Conservation (phyloP, 495 filamentous ascomycete genomes). For the Penicillium simplicissimum region DNA sequence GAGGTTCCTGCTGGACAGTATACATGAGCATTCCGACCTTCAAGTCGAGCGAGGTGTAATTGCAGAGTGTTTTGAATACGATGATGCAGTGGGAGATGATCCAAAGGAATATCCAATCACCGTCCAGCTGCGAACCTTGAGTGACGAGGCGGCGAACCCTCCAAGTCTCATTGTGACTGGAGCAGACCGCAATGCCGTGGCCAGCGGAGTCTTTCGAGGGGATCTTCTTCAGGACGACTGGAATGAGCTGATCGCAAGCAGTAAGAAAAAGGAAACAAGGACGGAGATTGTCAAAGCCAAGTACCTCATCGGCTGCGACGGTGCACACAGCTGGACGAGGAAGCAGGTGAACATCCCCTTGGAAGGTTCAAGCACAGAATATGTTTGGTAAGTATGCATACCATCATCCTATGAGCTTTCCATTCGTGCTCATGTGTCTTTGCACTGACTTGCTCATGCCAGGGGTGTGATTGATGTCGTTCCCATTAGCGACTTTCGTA, state of each 20-base stretch:
- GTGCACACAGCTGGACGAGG: conserved; percentile 64
- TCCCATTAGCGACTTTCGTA: conserved; percentile 65
- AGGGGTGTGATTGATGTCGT: conserved; percentile 63
- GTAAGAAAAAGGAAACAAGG: conserved; percentile 29
- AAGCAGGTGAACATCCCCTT: conserved; percentile 55
- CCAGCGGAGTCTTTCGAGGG: conserved; percentile 51
- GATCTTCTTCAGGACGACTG: conserved; percentile 56
- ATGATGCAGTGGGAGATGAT: conserved; percentile 44
- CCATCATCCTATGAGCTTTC: neutral
- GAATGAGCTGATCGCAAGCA: conserved; percentile 49
- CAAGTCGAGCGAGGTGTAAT: conserved; percentile 51
- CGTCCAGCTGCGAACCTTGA: conserved; percentile 46
- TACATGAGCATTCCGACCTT: conserved; percentile 46
- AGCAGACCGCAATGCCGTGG: conserved; percentile 10
- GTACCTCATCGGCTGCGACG: conserved; percentile 69
- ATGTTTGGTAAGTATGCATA: conserved; percentile 47
- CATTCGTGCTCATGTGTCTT: neutral
- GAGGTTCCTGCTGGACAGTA: conserved; percentile 55
- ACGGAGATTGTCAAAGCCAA: conserved; percentile 54
- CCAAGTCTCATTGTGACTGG: neutral
- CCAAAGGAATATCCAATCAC: conserved; percentile 54
- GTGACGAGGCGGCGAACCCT: conserved; percentile 45
- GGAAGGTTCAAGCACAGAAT: conserved; percentile 61
- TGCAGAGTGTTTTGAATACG: conserved; percentile 47
- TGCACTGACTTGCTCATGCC: neutral